A percentile compares a stretch with the other conserved stretches of the same genome.
Conservation (phyloP, 2,329 filamentous ascomycete species). For the Botrytis paeoniae region DNA sequence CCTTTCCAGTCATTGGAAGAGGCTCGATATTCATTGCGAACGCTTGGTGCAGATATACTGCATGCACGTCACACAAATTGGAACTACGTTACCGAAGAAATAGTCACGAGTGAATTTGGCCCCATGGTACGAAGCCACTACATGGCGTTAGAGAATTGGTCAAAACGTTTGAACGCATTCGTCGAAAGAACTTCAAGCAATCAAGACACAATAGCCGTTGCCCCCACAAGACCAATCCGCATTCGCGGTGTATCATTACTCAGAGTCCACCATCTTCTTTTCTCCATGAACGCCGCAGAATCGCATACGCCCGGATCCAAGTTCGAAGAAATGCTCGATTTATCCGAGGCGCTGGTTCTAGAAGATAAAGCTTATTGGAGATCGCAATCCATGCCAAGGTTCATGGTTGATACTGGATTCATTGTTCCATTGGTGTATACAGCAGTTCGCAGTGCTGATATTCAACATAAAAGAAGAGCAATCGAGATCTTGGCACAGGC, state of each 20-base stretch:
- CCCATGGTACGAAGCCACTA: conserved; percentile 52
- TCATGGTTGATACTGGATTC: conserved; percentile 25
- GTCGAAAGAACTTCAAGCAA: neutral
- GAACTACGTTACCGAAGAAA: conserved; percentile 19
- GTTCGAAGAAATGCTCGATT: conserved; percentile 30
- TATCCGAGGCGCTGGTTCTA: conserved; percentile 26
- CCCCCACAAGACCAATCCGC: neutral
- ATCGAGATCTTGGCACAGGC: conserved; percentile 26
- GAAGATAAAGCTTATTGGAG: conserved; percentile 12
- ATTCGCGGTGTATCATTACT: conserved; percentile 51
- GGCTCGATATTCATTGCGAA: conserved; percentile 55
- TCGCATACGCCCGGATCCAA: conserved; percentile 22
- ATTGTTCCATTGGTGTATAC: conserved; percentile 34
- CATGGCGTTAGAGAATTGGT: conserved; percentile 36
- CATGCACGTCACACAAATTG: conserved; percentile 46
- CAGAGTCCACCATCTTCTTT: conserved; percentile 30
- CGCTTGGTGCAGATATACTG: conserved; percentile 52
- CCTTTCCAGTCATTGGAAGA: conserved; percentile 51
- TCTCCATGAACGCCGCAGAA: conserved; percentile 26
- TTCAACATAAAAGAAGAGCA: conserved; percentile 24
- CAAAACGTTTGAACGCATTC: conserved; percentile 25
- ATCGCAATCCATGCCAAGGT: conserved; percentile 8
- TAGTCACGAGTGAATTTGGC: conserved; percentile 47
- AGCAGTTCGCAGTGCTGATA: conserved; percentile 24
- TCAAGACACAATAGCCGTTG: neutral